Evolutionary conservation across 345 rosid genomes (phyloP).

Genomic region (Camelina neglecta): DNA sequence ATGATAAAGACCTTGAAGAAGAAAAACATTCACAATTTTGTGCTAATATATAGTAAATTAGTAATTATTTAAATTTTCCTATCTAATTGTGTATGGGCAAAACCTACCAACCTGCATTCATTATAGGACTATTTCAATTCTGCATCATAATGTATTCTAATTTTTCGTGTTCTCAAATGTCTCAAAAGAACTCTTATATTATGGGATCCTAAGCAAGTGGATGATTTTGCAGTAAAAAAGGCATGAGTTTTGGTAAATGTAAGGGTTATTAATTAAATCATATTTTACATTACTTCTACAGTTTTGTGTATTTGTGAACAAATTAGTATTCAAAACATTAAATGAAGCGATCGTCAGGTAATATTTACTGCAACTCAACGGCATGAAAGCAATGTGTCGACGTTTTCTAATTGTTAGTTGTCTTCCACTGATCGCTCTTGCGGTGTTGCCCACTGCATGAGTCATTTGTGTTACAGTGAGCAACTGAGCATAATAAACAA

Average conservation of each 20-base stretch:
- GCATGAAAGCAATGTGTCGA: constrained; percentile 44
- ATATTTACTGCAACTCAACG: constrained; percentile 28
- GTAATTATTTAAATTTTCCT: background rate
- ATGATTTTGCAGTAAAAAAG: constrained; percentile 1
- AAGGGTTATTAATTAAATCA: background rate
- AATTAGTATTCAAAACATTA: background rate
- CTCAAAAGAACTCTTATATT: background rate
- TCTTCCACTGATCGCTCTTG: constrained; percentile 20
- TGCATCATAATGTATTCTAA: background rate
- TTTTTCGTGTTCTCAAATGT: background rate
- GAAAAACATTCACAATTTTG: constrained; percentile 21
- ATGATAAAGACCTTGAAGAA: background rate
- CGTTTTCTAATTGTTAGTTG: background rate
- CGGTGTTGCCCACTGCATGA: constrained; percentile 32
- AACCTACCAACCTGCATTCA: background rate
- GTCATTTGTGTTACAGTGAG: constrained; percentile 19
- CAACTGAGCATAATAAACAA: background rate
- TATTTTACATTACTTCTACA: background rate
- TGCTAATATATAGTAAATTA: constrained; percentile 9
- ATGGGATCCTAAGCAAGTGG: constrained; percentile 8
- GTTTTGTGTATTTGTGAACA: background rate
- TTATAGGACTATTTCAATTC: background rate
- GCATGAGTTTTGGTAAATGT: constrained; percentile 1
- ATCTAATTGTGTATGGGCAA: background rate
- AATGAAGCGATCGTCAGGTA: constrained; percentile 26